A percentile compares a stretch with the other conserved stretches of the same genome.
These are phyloP conservation scores for Phytophthora pseudosyringae DNA, from an alignment of 352 stramenopile species.

Conservation along the genomic window DNA sequence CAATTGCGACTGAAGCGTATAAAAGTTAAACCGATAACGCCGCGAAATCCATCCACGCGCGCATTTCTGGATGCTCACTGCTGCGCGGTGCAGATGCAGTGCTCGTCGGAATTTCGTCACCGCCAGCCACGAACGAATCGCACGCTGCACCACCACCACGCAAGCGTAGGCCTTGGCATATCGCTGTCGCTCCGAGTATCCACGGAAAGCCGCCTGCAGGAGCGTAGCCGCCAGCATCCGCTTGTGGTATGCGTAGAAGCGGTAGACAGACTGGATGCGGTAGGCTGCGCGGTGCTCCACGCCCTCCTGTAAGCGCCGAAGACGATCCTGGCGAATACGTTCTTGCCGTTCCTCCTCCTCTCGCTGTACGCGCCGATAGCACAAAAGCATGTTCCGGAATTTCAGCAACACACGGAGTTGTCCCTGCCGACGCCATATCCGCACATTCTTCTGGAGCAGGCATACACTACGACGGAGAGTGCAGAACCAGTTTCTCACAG, in stretches of 20 bases:
- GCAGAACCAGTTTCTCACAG: slow-evolving; percentile 25
- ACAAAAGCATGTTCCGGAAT: slow-evolving; percentile 42
- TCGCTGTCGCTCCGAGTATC: slow-evolving; percentile 22
- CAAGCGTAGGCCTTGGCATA: slow-evolving; percentile 15
- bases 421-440: slow-evolving; percentile 44
- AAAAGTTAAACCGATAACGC: slow-evolving; percentile 50
- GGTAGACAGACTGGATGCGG: slow-evolving; percentile 41
- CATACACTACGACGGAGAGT: slow-evolving; percentile 18
- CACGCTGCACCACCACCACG: slow-evolving; percentile 30
- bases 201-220: slow-evolving; percentile 41
- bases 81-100: slow-evolving; percentile 26
- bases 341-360: slow-evolving; percentile 39
- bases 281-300: slow-evolving; percentile 39
- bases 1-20: slow-evolving; percentile 43
- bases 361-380: slow-evolving; percentile 39
- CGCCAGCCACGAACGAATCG: slow-evolving; percentile 23
- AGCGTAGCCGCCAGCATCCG: slow-evolving; percentile 26
- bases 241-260: slow-evolving; percentile 35
- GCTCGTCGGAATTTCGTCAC: slow-evolving; percentile 27
- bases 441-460: slow-evolving; percentile 48
- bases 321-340: slow-evolving; percentile 28
- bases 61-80: slow-evolving; percentile 53
- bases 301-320: slow-evolving; percentile 32
- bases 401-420: slow-evolving; percentile 39
- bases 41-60: slow-evolving; percentile 49